phyloP scores from a whole-genome alignment of 108 stramenopile genomes.

The Nitzschia inconspicua region DNA sequence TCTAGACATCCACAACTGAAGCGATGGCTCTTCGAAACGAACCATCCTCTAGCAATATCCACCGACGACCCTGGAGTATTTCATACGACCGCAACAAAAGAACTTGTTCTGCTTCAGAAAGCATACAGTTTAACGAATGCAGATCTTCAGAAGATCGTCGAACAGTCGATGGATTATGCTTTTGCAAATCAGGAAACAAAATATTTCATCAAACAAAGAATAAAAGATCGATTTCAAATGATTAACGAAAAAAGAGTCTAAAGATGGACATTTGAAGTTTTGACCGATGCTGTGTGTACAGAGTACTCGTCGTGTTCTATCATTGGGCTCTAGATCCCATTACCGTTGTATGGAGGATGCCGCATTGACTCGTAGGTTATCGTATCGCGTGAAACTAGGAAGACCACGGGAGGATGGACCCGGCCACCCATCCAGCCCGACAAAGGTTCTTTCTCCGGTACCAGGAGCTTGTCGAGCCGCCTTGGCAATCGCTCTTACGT shows the following conservation, averaged over 20 bases:
- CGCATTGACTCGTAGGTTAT: too few relatives aligned
- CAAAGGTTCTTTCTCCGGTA: too few relatives aligned
- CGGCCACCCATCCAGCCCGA: too few relatives aligned
- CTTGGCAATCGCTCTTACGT: background rate
- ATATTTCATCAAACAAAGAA: slow-evolving; percentile 3
- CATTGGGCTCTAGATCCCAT: too few relatives aligned
- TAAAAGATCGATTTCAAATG: too few relatives aligned
- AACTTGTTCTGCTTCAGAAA: slow-evolving; percentile 41
- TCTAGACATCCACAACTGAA: slow-evolving; percentile 50
- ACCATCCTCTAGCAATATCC: slow-evolving; percentile 49
- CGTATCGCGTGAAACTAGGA: too few relatives aligned
- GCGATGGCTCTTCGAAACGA: slow-evolving; percentile 35
- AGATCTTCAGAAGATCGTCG: slow-evolving; percentile 25
- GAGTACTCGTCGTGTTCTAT: too few relatives aligned
- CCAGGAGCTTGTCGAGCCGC: background rate
- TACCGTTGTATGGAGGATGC: too few relatives aligned
- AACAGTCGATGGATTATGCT: slow-evolving; percentile 46
- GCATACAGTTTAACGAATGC: slow-evolving; percentile 32
- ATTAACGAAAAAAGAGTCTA: too few relatives aligned
- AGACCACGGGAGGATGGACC: too few relatives aligned
- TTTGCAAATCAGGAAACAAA: slow-evolving; percentile 39
- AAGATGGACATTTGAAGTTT: too few relatives aligned
- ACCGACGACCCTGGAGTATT: slow-evolving; percentile 83
- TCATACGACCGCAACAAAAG: slow-evolving; percentile 51
- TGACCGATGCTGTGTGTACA: too few relatives aligned